Base-by-base conservation (phyloP, 1,139 yeast genomes). In the Candida pseudoviswanathii region DNA sequence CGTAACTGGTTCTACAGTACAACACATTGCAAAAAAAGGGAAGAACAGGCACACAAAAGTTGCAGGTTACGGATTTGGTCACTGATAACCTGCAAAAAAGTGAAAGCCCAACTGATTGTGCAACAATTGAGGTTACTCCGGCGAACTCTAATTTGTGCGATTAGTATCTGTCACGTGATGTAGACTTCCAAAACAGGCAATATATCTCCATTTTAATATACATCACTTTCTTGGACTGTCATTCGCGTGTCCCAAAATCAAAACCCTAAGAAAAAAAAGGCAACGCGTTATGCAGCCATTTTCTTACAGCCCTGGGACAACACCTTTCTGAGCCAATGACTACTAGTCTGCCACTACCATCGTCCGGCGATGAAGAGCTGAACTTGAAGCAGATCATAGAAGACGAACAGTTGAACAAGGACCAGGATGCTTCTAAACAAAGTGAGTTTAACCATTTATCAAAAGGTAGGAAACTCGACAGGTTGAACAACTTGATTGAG, bases 401-500 rank as follows among this genome's bases (percentile, higher is more conserved):
- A 38, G 45, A 48, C 26, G 39, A 39, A 30, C 6, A 41, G 1
- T 24, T 40, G 11, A 42, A 34, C 4, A 22, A 49, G 24, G 63
- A 64, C 41, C 78, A 25, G 10, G 31, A 25, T 34, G 6, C 16
- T 2, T 34, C 33, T 8, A 36, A 73, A 44, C 75, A 77, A 55
- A 48, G 61, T 32, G 68, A 69, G 53, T 80, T 82, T 60, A 71
- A 78, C 45, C 54, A 59, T 2, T 63, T 80, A 11, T 68, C 79
- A 2, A 62, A 58, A 44, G 68, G 70, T 37, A 60, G 56, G 26
- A 87, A 89, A 60, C 68, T 89, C 43, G 78, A 80, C 49, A 75
- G 89, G 51, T 70, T 92, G 46, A 80, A 87, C 56, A 84, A 81
- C 44, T 73, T 92, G 57, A 90, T 92, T 22, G 86, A 87, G 60